Conservation (phyloP, 805 yeast genomes). For the Yarrowia sp. region DNA sequence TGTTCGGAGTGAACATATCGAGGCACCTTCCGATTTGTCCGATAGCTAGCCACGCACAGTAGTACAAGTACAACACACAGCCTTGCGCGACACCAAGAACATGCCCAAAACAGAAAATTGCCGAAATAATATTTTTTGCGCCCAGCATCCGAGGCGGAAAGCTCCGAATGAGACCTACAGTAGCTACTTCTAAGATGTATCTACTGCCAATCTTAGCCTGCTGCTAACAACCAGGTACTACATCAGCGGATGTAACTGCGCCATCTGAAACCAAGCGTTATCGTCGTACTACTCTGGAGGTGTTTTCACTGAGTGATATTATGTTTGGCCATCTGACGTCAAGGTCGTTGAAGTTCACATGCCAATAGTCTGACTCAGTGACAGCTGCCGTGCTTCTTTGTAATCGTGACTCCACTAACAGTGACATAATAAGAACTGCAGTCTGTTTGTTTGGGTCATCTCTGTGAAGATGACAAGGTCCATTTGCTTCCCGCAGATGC, state of each 20-base stretch:
- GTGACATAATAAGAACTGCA: not conserved
- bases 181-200: no score
- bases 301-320: not conserved
- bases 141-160: no score
- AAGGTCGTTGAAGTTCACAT: not conserved
- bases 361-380: not conserved
- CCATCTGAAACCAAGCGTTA: not conserved
- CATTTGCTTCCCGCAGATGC: no score
- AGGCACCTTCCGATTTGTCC: not conserved
- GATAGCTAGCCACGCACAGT: not conserved
- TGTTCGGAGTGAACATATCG: not conserved
- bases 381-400: not conserved
- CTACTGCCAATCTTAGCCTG: no score
- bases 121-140: conserved; percentile 1
- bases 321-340: not conserved
- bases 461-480: not conserved
- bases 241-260: not conserved
- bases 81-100: no score
- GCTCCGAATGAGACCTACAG: no score
- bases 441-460: not conserved
- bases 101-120: not conserved
- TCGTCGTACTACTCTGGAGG: not conserved
- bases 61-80: no score
- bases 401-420: not conserved
- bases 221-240: not conserved